A percentile compares a stretch with the other conserved stretches of the same genome.
Conservation (phyloP, 192 early-diverging fungal genomes). For the Coemansia reversa region DNA sequence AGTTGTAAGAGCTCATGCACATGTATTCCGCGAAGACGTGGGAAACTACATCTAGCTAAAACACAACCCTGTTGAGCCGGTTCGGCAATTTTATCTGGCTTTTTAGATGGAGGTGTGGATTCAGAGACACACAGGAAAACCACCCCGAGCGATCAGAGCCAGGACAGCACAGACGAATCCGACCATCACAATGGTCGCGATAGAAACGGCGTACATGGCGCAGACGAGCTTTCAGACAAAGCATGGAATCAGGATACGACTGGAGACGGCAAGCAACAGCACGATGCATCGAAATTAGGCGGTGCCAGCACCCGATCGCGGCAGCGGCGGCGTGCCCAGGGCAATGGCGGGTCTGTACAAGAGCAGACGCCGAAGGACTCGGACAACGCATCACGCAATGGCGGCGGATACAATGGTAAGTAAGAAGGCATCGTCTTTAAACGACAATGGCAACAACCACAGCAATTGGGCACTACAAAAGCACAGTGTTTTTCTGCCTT, state of each 20-base stretch:
- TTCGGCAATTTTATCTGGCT: not conserved
- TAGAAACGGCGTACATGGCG: slow-evolving; percentile 3
- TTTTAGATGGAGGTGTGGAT: not conserved
- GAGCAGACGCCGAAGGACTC: slow-evolving; percentile 8
- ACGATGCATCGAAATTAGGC: not conserved
- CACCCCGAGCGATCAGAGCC: slow-evolving; percentile 3
- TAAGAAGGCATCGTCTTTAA: not conserved
- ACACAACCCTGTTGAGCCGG: not conserved
- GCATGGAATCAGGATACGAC: not conserved
- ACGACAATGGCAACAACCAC: not conserved
- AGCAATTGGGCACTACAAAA: not conserved
- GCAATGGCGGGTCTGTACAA: not conserved
- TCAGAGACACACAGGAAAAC: not conserved
- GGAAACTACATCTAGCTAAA: not conserved
- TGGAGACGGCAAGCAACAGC: not conserved
- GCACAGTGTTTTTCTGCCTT: not conserved
- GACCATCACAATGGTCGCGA: slow-evolving; percentile 8
- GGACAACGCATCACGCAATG: slow-evolving; percentile 5
- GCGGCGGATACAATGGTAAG: slow-evolving; percentile 21
- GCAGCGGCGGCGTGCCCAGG: slow-evolving; percentile 11
- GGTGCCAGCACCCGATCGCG: not conserved
- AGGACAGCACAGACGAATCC: slow-evolving; percentile 19
- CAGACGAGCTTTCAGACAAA: not conserved
- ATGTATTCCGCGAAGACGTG: no score
- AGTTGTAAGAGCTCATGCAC: not conserved